Base-by-base conservation (phyloP, 2,329 filamentous ascomycete genomes). In the Microdochium paspali region DNA sequence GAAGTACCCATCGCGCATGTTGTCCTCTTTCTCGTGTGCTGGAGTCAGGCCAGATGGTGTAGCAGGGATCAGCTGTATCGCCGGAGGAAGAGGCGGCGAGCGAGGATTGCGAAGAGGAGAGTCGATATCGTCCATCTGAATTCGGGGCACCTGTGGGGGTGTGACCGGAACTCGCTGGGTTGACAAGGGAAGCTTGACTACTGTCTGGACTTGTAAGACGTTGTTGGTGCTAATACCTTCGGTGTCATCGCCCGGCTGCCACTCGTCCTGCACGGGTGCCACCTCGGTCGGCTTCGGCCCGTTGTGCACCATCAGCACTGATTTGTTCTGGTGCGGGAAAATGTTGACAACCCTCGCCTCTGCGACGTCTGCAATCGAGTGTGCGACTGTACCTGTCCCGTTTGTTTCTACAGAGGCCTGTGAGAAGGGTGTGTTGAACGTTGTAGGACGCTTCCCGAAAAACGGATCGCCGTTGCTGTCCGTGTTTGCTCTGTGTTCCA, bases 281-380 rank as follows among this genome's bases (percentile, higher is more conserved):
- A 70, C 68, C 48, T 75, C 72, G 0, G 72, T 74, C 23, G 70
- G 72, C 57, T 69, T 74, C 39, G 66, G 68, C 10, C 73, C 72
- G 56, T 81, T 74, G 53, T 81, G 67, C 25, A 84, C 75, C 62
- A 84, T 71, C 39, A 82, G 60, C 10, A 84, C 65, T 4, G 80
- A 84, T 44, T 74, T 80, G 54, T 83, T 84, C 55, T 84, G 79
- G 52, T 84, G 80, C 20, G 76, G 72, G 53, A 76, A 82, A 55
- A 84, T 79, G 50, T 72, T 79, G 47, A 84, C 72, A 32, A 77
- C 78, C 58, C 76, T 65, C 28, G 80, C 80, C 63, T 84, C 79
- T 1, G 79, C 80, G 35, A 84, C 73, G 53, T 82, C 80, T 3
- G 72, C 70, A 42, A 71, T 69, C 2, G 76, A 80, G n/a, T 63